phyloP scores from a whole-genome alignment of 805 yeast genomes.

The Yamadazyma olivae region DNA sequence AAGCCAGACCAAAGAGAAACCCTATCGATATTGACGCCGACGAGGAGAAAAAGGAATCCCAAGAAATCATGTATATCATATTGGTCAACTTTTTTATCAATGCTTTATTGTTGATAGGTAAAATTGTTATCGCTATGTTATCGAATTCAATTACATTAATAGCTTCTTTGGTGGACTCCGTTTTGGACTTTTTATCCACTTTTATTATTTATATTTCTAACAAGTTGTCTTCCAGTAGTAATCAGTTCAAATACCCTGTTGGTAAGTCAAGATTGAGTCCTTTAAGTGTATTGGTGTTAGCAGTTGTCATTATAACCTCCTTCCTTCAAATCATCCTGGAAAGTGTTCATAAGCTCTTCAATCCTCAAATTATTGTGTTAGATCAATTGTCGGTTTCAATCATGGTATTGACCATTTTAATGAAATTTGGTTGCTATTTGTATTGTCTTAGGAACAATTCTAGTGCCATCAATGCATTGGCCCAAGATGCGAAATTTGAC shows the following conservation, averaged over 20 bases:
- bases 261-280: conserved; percentile 77
- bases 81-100: conserved; percentile 62
- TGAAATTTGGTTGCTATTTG: conserved; percentile 58
- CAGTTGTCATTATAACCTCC: conserved; percentile 66
- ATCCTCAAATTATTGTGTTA: conserved; percentile 14
- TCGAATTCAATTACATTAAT: conserved; percentile 72
- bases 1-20: conserved; percentile 6
- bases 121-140: conserved; percentile 54
- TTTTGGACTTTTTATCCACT: conserved; percentile 71
- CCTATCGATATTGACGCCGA: conserved; percentile 2
- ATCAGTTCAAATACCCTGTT: conserved; percentile 60
- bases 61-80: conserved; percentile 57
- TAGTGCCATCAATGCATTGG: conserved; percentile 71
- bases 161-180: conserved; percentile 77
- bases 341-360: conserved; percentile 48
- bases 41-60: conserved; percentile 38
- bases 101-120: conserved; percentile 56
- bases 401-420: conserved; percentile 60
- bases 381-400: conserved; percentile 42
- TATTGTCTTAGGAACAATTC: conserved; percentile 62
- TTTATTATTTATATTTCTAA: conserved; percentile 66
- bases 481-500: conserved; percentile 81
- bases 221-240: conserved; percentile 40
- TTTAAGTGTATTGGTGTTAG: conserved; percentile 70
- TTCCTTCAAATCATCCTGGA: conserved; percentile 71